Evolutionary conservation across 306 rosid species (phyloP), one percentile per base, ranked within the genome.

Genomic region (Cucurbita moschata): DNA sequence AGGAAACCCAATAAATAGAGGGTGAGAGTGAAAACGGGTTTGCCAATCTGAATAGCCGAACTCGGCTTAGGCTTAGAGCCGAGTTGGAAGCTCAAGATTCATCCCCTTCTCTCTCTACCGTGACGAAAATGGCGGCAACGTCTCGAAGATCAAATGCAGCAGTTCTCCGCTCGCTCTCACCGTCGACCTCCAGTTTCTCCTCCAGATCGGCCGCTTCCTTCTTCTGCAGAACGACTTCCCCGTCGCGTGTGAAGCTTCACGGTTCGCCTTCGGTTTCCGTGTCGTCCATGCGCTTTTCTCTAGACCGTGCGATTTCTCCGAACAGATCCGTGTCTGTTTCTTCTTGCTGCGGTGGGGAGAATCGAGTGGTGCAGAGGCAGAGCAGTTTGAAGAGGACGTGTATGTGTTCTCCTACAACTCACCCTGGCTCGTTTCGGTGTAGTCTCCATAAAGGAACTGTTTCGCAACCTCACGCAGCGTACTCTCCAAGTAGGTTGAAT

Each of bases 341-440:
- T 0, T 90, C 92, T 0, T 86, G 88, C 0, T 52, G 82, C 54
- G 75, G 78, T 23, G 81, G 71, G 0, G 23, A 61, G 61, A 37
- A 46, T 56, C 80, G 80, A 60, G 67, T 72, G 65, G 83, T 77
- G 19, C 78, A 73, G 86, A 74, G 76, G 68, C 89, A 80, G 81
- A 77, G 75, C 64, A 83, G 75, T 14, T 81, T 71, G 82, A 94
- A 90, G 82, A 80, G 96, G 7, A 91, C 96, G 0, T 94, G 99
- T 47, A 83, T 91, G 91, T 94, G 99, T 73, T 90, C 99, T 5
- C 99, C 99, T 1, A 90, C 99, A 3, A 87, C 78, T 4, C 99
- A 94, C 76, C 99, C 99, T 0, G 99, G 99, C 73, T 91, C 99
- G 6, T 94, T 94, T 75, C 89, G 99, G 1, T 94, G 97, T 76